Evolutionary conservation across 225 moss, liverwort and hornwort genomes (phyloP), one percentile per base, ranked within the genome.

Genomic region (Neckera pumila): DNA sequence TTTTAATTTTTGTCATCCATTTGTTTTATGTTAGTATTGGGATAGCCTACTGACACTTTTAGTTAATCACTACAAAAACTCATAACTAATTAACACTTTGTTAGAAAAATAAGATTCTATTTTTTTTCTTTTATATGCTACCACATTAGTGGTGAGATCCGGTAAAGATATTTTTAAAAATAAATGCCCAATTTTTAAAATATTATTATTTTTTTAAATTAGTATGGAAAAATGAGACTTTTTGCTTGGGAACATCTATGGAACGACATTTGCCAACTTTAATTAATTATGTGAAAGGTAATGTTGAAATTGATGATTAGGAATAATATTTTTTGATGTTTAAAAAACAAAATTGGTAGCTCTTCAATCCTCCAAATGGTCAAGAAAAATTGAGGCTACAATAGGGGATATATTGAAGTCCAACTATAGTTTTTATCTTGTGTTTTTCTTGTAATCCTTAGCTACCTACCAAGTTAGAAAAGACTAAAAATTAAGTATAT

Each of bases 341-440:
- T 6, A 22, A 22, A 7, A 22, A n/a, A 67, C 0, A 8, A 21
- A 67, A 12, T n/a, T 1, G 2, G 38, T 67, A n/a, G 6, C 4
- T n/a, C n/a, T 0, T 67, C n/a, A 67, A 67, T 2, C 10, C 66
- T 36, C 13, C 3, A 19, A 66, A 20, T 5, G 8, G 0, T 30
- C 2, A 11, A 5, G 17, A 36, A 66, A 66, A 36, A 66, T 20
- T 66, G 5, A 1, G 0, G 3, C 47, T 7, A 67, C 12, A n/a
- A 66, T 36, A 20, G 11, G 19, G 5, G 2, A 5, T 18, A 66
- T 20, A 10, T 11, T 10, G 20, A 66, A 19, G 19, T 66, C 19
- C 11, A 66, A 12, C 0, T 21, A 11, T 12, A 67, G 2, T n/a
- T 34, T n/a, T 12, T 21, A 67, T 20, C 12, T n/a, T 21, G 10